A percentile compares a stretch with the other conserved stretches of the same genome.
These are phyloP conservation scores for Pelagomonas calceolata DNA, from an alignment of 108 stramenopile species.

Conservation along the genomic window DNA sequence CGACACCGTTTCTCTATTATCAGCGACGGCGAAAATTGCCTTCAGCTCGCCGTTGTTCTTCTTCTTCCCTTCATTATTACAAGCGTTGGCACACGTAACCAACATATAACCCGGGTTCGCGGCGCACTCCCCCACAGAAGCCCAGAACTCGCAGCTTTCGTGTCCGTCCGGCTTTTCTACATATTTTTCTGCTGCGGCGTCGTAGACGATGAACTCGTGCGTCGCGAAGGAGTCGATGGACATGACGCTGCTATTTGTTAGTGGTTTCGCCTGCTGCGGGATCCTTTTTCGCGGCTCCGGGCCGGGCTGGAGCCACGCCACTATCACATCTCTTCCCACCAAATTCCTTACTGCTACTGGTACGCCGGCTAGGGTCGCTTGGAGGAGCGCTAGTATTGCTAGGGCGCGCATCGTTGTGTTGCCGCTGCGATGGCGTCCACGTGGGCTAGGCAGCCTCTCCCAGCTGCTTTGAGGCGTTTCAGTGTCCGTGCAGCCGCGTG, in stretches of 20 bases:
- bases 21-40: background rate
- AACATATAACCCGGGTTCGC: constrained; percentile 55
- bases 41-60: background rate
- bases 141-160: constrained; percentile 57
- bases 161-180: constrained; percentile 15
- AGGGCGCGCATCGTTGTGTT: no score
- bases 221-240: background rate
- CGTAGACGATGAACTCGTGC: background rate
- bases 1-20: background rate
- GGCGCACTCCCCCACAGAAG: constrained; percentile 53
- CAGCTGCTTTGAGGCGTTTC: no score
- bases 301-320: background rate
- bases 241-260: background rate
- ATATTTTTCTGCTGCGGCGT: background rate
- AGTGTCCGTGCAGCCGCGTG: no score
- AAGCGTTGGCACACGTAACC: constrained; percentile 44
- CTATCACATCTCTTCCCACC: background rate
- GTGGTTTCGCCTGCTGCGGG: background rate
- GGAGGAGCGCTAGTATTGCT: no score
- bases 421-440: no score
- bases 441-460: no score
- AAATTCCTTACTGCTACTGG: background rate
- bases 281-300: background rate
- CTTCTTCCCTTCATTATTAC: background rate
- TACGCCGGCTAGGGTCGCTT: no score